Evolutionary conservation across 1,139 yeast species (phyloP).

Genomic region (Spathaspora jeffriesii): DNA sequence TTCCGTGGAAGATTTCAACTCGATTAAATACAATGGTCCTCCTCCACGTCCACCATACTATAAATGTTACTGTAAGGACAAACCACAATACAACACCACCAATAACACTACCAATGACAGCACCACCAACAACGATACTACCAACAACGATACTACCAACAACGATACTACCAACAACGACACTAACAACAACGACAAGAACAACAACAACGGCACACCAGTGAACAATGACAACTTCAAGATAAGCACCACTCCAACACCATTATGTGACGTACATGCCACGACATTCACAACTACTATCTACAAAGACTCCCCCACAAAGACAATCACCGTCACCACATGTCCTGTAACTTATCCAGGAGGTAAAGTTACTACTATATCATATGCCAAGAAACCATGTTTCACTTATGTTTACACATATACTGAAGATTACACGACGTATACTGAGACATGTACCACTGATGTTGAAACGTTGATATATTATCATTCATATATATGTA

Average conservation of each 20-base stretch:
- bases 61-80: not conserved
- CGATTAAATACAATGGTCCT: not conserved
- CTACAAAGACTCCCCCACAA: not conserved
- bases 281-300: not conserved
- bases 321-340: not conserved
- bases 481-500: conserved; percentile 2
- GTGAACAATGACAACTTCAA: too few species aligned
- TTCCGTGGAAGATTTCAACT: not conserved
- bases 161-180: too few species aligned
- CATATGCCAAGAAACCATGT: not conserved
- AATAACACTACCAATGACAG: too few species aligned
- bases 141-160: too few species aligned
- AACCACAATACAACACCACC: not conserved
- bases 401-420: not conserved
- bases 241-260: too few species aligned
- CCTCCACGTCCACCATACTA: not conserved
- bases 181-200: too few species aligned
- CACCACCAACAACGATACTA: too few species aligned
- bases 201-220: too few species aligned
- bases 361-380: too few species aligned
- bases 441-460: conserved; percentile 1
- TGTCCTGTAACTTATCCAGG: not conserved
- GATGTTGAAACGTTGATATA: not conserved
- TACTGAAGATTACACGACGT: not conserved
- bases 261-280: not conserved